These are phyloP conservation scores for Talaromyces marneffei DNA, from an alignment of 2,329 filamentous ascomycete genomes.

Conservation along the genomic window DNA sequence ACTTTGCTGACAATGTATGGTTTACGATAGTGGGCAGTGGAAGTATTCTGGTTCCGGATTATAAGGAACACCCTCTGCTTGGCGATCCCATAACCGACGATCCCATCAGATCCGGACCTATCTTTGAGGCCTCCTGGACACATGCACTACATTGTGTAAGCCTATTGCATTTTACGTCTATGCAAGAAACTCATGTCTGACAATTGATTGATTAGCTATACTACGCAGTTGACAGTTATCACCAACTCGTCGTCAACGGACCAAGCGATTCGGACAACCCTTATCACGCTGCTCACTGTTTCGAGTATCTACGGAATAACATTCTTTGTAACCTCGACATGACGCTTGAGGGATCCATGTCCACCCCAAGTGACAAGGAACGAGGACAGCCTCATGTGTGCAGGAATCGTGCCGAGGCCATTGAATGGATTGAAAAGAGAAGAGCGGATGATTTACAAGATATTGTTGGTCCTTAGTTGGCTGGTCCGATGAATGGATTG, in stretches of 20 bases:
- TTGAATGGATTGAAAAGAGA: slow-evolving; percentile 12
- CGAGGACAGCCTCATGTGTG: slow-evolving; percentile 10
- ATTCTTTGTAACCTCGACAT: slow-evolving; percentile 11
- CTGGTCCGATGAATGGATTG: neutral
- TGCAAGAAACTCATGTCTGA: neutral
- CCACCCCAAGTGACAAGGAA: slow-evolving; percentile 6
- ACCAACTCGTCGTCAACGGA: slow-evolving; percentile 8
- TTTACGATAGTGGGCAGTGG: slow-evolving; percentile 1
- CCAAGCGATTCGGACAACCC: slow-evolving; percentile 4
- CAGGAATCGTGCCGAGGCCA: slow-evolving; percentile 2
- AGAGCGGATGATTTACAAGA: slow-evolving; percentile 12
- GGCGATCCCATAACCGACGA: slow-evolving; percentile 11
- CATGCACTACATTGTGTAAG: slow-evolving; percentile 10
- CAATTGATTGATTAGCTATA: slow-evolving; percentile 5
- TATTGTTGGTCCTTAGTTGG: slow-evolving; percentile 10
- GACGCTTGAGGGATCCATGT: slow-evolving; percentile 12
- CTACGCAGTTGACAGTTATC: slow-evolving; percentile 9
- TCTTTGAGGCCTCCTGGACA: slow-evolving; percentile 10
- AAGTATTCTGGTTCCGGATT: slow-evolving; percentile 6
- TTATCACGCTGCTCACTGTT: slow-evolving; percentile 8
- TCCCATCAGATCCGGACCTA: slow-evolving; percentile 3
- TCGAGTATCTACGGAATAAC: slow-evolving; percentile 10
- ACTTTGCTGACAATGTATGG: neutral
- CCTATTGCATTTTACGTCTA: neutral
- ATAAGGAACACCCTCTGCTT: slow-evolving; percentile 6